phyloP scores from a whole-genome alignment of 2,329 filamentous ascomycete species.

The Aspergillus alliaceus region DNA sequence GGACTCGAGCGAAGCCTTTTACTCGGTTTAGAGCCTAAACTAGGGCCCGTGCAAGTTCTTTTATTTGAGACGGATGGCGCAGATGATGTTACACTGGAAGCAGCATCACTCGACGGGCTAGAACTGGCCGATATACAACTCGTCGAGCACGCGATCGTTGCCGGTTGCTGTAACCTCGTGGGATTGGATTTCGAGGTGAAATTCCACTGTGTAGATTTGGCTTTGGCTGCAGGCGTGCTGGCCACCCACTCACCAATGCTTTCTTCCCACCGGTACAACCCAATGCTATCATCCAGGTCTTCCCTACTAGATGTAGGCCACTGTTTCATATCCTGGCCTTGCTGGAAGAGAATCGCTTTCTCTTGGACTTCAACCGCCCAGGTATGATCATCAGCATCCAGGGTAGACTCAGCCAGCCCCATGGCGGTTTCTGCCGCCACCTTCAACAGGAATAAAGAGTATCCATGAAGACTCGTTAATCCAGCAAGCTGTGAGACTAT shows the following conservation, averaged over 20 bases:
- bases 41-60: slow-evolving; percentile 14
- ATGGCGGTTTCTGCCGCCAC: slow-evolving; percentile 42
- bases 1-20: slow-evolving; percentile 25
- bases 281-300: slow-evolving; percentile 16
- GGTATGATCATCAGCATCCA: slow-evolving; percentile 37
- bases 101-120: slow-evolving; percentile 17
- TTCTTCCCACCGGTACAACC: slow-evolving; percentile 54
- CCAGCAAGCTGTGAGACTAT: slow-evolving; percentile 27
- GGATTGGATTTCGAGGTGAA: slow-evolving; percentile 1
- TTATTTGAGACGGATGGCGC: slow-evolving; percentile 27
- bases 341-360: slow-evolving; percentile 24
- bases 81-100: slow-evolving; percentile 33
- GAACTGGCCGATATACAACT: slow-evolving; percentile 24
- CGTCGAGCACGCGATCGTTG: slow-evolving; percentile 21
- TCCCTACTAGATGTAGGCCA: slow-evolving; percentile 15
- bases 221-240: slow-evolving; percentile 43
- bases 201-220: slow-evolving; percentile 12
- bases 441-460: slow-evolving; percentile 33
- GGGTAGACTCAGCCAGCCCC: slow-evolving; percentile 39
- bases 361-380: slow-evolving; percentile 43
- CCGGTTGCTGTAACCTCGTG: slow-evolving; percentile 11
- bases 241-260: slow-evolving; percentile 59
- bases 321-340: slow-evolving; percentile 7
- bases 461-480: slow-evolving; percentile 18
- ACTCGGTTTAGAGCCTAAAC: slow-evolving; percentile 16